phyloP scores from a whole-genome alignment of 768 basidiomycete genomes.

The Suillus variegatus region DNA sequence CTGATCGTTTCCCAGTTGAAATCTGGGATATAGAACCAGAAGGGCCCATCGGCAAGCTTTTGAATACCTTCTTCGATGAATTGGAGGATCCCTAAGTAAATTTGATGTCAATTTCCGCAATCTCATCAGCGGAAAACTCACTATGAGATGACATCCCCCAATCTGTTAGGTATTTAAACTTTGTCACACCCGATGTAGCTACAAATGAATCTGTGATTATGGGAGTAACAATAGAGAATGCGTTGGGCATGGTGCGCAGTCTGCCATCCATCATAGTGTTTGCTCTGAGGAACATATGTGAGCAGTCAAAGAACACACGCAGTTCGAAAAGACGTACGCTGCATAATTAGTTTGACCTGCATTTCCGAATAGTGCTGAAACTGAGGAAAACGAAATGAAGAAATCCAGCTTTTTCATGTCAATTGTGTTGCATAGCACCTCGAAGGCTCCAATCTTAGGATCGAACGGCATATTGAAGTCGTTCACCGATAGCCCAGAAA shows the following conservation, averaged over 20 bases:
- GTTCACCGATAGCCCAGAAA: slow-evolving; percentile 10
- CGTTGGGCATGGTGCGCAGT: slow-evolving; percentile 24
- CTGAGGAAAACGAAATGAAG: slow-evolving; percentile 28
- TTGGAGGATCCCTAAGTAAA: slow-evolving; percentile 25
- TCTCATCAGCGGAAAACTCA: neutral
- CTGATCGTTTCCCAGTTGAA: slow-evolving; percentile 13
- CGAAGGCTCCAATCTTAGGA: too few species aligned
- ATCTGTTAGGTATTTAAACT: neutral
- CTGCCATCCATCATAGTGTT: neutral
- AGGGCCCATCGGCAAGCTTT: slow-evolving; percentile 23
- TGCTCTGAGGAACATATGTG: neutral
- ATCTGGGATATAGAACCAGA: slow-evolving; percentile 26
- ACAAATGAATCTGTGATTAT: slow-evolving; percentile 31
- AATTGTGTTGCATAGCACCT: too few species aligned
- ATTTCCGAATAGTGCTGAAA: slow-evolving; percentile 34
- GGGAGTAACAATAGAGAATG: slow-evolving; percentile 35
- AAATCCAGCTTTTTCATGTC: slow-evolving; percentile 20
- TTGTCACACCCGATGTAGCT: neutral
- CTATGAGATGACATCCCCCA: neutral
- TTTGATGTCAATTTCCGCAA: neutral
- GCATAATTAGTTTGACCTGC: slow-evolving; percentile 27
- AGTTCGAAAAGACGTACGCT: slow-evolving; percentile 5
- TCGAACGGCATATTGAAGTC: slow-evolving; percentile 18
- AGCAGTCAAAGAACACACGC: neutral
- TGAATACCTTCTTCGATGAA: slow-evolving; percentile 35